Conservation (phyloP, 805 yeast genomes). For the Starmerella kuoi region DNA sequence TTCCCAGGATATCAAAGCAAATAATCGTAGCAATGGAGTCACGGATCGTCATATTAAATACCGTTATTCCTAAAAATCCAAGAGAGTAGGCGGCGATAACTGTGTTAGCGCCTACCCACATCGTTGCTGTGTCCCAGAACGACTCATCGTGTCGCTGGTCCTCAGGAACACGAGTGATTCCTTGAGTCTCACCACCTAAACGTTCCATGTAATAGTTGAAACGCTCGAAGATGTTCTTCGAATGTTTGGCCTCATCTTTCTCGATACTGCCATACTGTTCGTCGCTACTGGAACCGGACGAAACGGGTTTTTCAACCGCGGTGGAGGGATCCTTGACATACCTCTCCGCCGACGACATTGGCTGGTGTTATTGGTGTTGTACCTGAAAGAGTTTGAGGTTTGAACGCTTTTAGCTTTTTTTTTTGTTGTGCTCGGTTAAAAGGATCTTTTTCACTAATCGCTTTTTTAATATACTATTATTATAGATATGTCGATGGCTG, state of each 20-base stretch:
- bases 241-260: constrained; percentile 3
- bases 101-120: constrained; percentile 88
- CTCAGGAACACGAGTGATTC: constrained; percentile 71
- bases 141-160: constrained; percentile 62
- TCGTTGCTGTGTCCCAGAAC: constrained; percentile 57
- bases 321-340: not conserved
- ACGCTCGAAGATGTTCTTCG: constrained; percentile 13
- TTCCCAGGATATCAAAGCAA: constrained; percentile 64
- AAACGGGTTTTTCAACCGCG: constrained; percentile 9
- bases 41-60: constrained; percentile 61
- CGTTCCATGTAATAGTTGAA: constrained; percentile 19
- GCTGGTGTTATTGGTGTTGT: not conserved
- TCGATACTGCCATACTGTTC: constrained; percentile 11
- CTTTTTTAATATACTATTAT: too few species aligned
- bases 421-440: too few species aligned
- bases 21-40: constrained; percentile 53
- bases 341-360: constrained; percentile 2
- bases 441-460: too few species aligned
- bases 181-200: constrained; percentile 44
- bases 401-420: too few species aligned
- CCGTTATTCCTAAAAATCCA: constrained; percentile 58
- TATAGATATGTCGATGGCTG: too few species aligned
- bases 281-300: constrained; percentile 7
- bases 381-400: not conserved
- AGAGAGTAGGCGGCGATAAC: constrained; percentile 72